These are phyloP conservation scores for Ustilago crameri DNA, from an alignment of 1,284 basidiomycete genomes.

Conservation along the genomic window DNA sequence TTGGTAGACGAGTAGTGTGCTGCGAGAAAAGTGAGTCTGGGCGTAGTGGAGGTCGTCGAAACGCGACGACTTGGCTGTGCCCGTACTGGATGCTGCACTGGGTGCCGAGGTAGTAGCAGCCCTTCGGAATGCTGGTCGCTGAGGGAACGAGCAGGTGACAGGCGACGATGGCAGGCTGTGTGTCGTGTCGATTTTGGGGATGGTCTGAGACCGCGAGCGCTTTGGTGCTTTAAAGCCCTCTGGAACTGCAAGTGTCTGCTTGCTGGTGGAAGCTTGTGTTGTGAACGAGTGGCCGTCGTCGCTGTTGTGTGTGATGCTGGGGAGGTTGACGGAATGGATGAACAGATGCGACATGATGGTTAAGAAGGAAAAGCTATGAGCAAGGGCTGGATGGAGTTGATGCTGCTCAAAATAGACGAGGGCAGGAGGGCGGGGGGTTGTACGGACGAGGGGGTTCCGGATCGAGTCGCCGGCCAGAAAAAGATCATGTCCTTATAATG, in stretches of 20 bases:
- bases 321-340: conserved; percentile 18
- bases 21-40: conserved; percentile 39
- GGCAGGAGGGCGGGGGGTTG: neutral
- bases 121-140: conserved; percentile 22
- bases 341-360: conserved; percentile 41
- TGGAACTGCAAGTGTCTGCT: conserved; percentile 18
- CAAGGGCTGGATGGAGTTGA: neutral
- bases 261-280: conserved; percentile 20
- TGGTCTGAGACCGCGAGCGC: conserved; percentile 18
- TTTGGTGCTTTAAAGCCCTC: conserved; percentile 11
- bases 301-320: conserved; percentile 14
- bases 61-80: neutral
- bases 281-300: conserved; percentile 19
- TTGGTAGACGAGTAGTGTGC: conserved; percentile 36
- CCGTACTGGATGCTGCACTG: conserved; percentile 6
- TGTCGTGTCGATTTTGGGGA: conserved; percentile 1
- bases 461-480: conserved; percentile 10
- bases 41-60: conserved; percentile 46
- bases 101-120: conserved; percentile 18
- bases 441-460: conserved; percentile 14
- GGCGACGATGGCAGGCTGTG: conserved; percentile 28
- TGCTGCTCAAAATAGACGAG: neutral
- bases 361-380: conserved; percentile 2
- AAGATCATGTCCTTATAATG: conserved; percentile 18
- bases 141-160: conserved; percentile 13